Conservation (phyloP, 139 green algal genomes). For the Coelastrella sp. region DNA sequence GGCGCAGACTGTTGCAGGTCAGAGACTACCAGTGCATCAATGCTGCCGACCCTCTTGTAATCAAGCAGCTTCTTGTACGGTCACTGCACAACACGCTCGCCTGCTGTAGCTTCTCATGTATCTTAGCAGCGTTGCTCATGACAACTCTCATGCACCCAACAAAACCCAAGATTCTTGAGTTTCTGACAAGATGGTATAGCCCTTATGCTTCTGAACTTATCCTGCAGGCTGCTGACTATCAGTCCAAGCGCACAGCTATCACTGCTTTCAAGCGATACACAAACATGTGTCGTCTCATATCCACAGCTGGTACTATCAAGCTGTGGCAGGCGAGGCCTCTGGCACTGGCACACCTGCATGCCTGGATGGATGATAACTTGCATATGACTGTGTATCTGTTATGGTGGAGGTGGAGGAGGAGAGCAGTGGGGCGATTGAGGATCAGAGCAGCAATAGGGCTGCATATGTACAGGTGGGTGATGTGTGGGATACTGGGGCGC, state of each 20-base stretch:
- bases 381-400: slow-evolving; percentile 54
- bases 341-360: slow-evolving; percentile 46
- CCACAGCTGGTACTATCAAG: slow-evolving; percentile 42
- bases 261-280: neutral
- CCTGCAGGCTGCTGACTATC: slow-evolving; percentile 20
- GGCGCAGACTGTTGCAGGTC: neutral
- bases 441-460: slow-evolving; percentile 19
- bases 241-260: neutral
- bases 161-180: too few species aligned
- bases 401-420: slow-evolving; percentile 47
- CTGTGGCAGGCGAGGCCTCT: slow-evolving; percentile 50
- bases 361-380: slow-evolving; percentile 42
- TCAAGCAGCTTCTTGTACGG: too few species aligned
- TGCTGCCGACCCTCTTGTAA: too few species aligned
- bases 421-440: slow-evolving; percentile 20
- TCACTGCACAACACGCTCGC: too few species aligned
- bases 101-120: too few species aligned
- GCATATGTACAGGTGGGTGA: slow-evolving; percentile 44
- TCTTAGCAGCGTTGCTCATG: too few species aligned
- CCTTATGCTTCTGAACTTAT: too few species aligned
- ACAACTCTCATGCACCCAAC: too few species aligned
- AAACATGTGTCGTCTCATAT: slow-evolving; percentile 48
- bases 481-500: too few species aligned
- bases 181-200: too few species aligned
- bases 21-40: too few species aligned